Percentiles rank a stretch among this genome's conserved stretches.
Evolutionary conservation across 768 basidiomycete genomes (phyloP).

Genomic region (Lactarius sanguifluus): DNA sequence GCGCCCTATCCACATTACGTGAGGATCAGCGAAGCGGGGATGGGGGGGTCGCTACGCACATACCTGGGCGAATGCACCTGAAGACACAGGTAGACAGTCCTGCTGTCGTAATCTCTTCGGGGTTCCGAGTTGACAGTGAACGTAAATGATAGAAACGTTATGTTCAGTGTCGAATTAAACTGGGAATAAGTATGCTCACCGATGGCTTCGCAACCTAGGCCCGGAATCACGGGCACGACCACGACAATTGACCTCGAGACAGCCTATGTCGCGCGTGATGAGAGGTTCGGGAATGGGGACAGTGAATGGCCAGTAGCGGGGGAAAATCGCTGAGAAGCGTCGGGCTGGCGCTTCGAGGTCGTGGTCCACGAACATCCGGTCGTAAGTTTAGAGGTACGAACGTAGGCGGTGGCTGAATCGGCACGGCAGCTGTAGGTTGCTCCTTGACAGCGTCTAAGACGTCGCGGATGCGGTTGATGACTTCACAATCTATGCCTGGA

Average conservation of each 20-base stretch:
- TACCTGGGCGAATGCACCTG: too few relatives aligned
- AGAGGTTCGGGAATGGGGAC: constrained; percentile 21
- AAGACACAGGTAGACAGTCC: too few relatives aligned
- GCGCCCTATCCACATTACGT: constrained; percentile 50
- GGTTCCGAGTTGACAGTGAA: too few relatives aligned
- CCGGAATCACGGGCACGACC: too few relatives aligned
- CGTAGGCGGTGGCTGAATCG: constrained; percentile 50
- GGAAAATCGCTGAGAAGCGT: constrained; percentile 35
- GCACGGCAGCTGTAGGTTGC: constrained; percentile 42
- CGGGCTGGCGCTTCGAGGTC: constrained; percentile 47
- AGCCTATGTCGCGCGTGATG: constrained; percentile 19
- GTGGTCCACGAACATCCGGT: constrained; percentile 41
- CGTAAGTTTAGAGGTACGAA: constrained; percentile 56
- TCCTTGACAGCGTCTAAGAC: constrained; percentile 59
- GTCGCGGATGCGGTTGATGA: constrained; percentile 49
- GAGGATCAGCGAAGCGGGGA: too few relatives aligned
- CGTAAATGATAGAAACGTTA: too few relatives aligned
- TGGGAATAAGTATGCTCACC: too few relatives aligned
- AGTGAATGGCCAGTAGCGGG: constrained; percentile 31
- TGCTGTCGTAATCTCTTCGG: too few relatives aligned
- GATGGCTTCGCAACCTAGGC: too few relatives aligned
- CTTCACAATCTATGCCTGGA: constrained; percentile 36
- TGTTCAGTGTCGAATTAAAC: too few relatives aligned
- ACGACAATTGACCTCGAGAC: neutral
- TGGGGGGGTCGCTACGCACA: too few relatives aligned